Percentiles rank a stretch among this genome's conserved stretches.
phyloP scores from a whole-genome alignment of 202 grass and related monocot genomes.

The Zoysia matrella region DNA sequence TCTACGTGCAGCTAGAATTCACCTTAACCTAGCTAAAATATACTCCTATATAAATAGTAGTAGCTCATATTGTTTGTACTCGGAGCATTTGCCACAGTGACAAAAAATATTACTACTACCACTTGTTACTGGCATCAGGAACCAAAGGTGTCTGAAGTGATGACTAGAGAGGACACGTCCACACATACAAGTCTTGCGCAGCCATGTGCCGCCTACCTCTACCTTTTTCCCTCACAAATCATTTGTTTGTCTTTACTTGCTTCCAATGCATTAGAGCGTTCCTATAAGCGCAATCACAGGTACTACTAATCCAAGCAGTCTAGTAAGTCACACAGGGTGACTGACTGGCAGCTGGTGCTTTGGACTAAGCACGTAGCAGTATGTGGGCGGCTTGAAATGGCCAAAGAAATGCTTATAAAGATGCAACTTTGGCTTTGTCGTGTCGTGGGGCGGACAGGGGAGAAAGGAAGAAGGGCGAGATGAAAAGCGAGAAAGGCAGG shows the following conservation, averaged over 20 bases:
- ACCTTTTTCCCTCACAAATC: conserved; percentile 48
- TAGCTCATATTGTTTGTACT: background rate
- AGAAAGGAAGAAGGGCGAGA: conserved; percentile 19
- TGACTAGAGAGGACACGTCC: conserved; percentile 5
- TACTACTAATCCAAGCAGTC: conserved; percentile 18
- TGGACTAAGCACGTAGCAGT: no score
- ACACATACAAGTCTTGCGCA: conserved; percentile 28
- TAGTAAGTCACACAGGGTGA: background rate
- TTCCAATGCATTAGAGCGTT: conserved; percentile 33
- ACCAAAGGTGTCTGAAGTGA: background rate
- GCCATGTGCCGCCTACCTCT: conserved; percentile 46
- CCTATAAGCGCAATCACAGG: conserved; percentile 25
- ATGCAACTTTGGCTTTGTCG: conserved; percentile 44
- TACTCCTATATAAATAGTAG: no score
- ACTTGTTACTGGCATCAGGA: background rate
- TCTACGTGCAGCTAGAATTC: background rate
- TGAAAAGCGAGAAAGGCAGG: conserved; percentile 20
- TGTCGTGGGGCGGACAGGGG: conserved; percentile 32
- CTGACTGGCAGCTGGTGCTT: conserved; percentile 40
- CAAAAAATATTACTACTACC: background rate
- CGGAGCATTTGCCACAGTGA: background rate
- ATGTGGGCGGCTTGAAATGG: background rate
- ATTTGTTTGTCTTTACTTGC: conserved; percentile 49
- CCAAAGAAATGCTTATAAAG: background rate
- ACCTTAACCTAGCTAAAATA: background rate